phyloP scores from a whole-genome alignment of 371 early-diverging fungal species.

The Mortierella sp. region DNA sequence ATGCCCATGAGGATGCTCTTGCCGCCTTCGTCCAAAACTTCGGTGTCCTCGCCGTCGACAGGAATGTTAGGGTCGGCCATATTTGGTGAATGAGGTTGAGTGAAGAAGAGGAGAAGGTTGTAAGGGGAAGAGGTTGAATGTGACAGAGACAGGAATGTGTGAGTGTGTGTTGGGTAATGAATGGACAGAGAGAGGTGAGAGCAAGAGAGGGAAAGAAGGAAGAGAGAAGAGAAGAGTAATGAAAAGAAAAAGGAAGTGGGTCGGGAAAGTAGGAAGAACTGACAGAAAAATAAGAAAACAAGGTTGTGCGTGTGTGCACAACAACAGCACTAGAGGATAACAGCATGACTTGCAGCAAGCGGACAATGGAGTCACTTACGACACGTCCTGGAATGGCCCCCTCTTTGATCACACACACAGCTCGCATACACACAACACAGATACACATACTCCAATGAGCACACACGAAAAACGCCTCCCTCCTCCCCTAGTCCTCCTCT shows the following conservation, averaged over 20 bases:
- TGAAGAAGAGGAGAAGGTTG: not conserved
- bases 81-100: not conserved
- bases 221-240: not conserved
- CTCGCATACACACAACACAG: not conserved
- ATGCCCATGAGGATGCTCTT: conserved; percentile 88
- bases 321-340: too few relatives aligned
- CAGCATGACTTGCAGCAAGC: conserved; percentile 1
- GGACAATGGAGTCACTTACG: not conserved
- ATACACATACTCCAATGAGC: not conserved
- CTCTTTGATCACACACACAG: not conserved
- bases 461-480: too few relatives aligned
- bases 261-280: not conserved
- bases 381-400: not conserved
- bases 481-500: too few relatives aligned
- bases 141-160: not conserved
- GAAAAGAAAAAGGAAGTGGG: not conserved
- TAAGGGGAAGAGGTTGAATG: not conserved
- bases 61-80: conserved; percentile 33
- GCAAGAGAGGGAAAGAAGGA: not conserved
- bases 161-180: not conserved
- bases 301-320: not conserved
- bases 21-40: conserved; percentile 90
- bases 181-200: not conserved
- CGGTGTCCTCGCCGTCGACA: conserved; percentile 67
- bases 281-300: too few relatives aligned